phyloP scores from a whole-genome alignment of 1,139 yeast genomes.

The Zygoascus meyerae region DNA sequence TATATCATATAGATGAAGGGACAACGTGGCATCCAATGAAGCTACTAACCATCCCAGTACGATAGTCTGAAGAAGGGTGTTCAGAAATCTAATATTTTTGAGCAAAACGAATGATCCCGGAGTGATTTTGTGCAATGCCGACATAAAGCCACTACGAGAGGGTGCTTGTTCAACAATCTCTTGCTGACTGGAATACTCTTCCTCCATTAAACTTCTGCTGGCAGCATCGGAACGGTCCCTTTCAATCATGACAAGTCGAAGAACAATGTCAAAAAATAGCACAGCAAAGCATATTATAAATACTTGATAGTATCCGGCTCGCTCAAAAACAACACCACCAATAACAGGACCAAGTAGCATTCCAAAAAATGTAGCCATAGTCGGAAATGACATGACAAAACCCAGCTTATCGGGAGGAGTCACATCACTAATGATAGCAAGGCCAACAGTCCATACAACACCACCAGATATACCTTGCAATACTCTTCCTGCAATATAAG shows the following conservation, averaged over 20 bases:
- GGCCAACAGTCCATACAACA: constrained; percentile 37
- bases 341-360: constrained; percentile 33
- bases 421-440: constrained; percentile 34
- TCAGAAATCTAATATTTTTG: constrained; percentile 23
- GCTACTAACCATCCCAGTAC: constrained; percentile 31
- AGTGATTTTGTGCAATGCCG: constrained; percentile 11
- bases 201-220: constrained; percentile 9
- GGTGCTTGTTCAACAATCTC: not conserved
- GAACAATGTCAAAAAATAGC: constrained; percentile 28
- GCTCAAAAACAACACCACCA: constrained; percentile 35
- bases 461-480: constrained; percentile 35
- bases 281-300: constrained; percentile 32
- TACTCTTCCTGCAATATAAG: constrained; percentile 32
- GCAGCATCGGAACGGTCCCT: constrained; percentile 6
- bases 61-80: constrained; percentile 26
- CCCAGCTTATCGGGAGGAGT: constrained; percentile 27
- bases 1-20: constrained; percentile 29
- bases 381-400: constrained; percentile 31
- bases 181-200: not conserved
- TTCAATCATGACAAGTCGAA: constrained; percentile 33
- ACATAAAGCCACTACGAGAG: not conserved
- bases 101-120: constrained; percentile 24
- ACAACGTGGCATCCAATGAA: constrained; percentile 33
- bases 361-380: constrained; percentile 31
- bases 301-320: constrained; percentile 33